These are phyloP conservation scores for Perkinsus marinus DNA, from an alignment of 169 alveolate genomes.

Conservation along the genomic window DNA sequence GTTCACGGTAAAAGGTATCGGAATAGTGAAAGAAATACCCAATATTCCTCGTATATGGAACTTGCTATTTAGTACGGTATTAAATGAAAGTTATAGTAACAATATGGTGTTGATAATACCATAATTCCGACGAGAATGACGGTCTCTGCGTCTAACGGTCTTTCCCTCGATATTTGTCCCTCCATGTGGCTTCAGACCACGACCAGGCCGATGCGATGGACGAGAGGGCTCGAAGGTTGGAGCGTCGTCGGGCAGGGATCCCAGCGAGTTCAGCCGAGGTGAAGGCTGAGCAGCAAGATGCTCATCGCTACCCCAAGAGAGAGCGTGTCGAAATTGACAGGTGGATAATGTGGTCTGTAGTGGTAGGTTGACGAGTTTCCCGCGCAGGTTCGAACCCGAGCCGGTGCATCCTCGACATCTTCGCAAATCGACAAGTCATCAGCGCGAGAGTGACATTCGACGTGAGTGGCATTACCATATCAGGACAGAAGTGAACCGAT, in stretches of 20 bases:
- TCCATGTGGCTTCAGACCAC: not conserved
- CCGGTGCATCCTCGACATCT: not conserved
- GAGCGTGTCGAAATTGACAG: not conserved
- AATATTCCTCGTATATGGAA: no score
- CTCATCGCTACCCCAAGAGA: not conserved
- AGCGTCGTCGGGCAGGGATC: not conserved
- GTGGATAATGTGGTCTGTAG: not conserved
- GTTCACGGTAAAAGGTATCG: no score
- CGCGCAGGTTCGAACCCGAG: not conserved
- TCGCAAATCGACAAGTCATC: not conserved
- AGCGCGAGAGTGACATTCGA: not conserved
- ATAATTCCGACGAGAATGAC: no score
- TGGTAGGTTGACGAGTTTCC: not conserved
- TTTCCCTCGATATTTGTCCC: no score
- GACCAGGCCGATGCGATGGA: not conserved
- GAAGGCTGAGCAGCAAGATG: not conserved
- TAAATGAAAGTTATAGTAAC: no score
- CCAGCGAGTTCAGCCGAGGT: not conserved
- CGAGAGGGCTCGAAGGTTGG: not conserved
- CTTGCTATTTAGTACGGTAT: no score
- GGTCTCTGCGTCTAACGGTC: no score
- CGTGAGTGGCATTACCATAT: not conserved
- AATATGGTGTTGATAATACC: no score
- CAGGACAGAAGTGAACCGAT: not conserved
- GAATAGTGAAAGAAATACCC: no score